Evolutionary conservation across 257 asterid genomes (phyloP).

Genomic region (Nicotiana noctiflora): DNA sequence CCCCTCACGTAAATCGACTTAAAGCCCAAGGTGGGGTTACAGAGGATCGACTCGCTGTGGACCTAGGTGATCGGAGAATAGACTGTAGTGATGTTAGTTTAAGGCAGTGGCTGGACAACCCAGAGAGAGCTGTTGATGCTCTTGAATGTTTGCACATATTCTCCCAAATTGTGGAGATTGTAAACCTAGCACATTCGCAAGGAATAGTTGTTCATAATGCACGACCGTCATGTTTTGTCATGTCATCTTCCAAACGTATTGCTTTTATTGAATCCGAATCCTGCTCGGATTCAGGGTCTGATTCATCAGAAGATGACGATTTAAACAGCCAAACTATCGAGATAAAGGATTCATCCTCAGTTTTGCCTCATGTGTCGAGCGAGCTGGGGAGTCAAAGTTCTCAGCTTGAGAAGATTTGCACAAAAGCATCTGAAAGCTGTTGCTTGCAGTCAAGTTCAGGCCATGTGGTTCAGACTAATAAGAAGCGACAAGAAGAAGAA

Average conservation of each 20-base stretch:
- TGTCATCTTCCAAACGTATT: slow-evolving; percentile 73
- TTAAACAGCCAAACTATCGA: slow-evolving; percentile 38
- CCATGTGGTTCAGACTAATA: slow-evolving; percentile 24
- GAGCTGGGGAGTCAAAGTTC: slow-evolving; percentile 17
- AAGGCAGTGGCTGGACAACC: slow-evolving; percentile 89
- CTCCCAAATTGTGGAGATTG: slow-evolving; percentile 77
- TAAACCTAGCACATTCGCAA: slow-evolving; percentile 73
- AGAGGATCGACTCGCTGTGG: slow-evolving; percentile 21
- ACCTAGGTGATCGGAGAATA: slow-evolving; percentile 15
- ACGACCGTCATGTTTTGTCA: slow-evolving; percentile 83
- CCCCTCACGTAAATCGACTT: slow-evolving; percentile 20
- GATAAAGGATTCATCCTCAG: slow-evolving; percentile 33
- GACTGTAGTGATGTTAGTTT: slow-evolving; percentile 61
- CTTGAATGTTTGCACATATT: slow-evolving; percentile 85
- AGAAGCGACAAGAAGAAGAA: slow-evolving; percentile 35
- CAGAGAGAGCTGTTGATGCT: slow-evolving; percentile 68
- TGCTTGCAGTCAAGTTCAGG: slow-evolving; percentile 39
- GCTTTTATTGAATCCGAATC: slow-evolving; percentile 86
- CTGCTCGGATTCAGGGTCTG: slow-evolving; percentile 71
- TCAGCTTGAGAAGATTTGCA: slow-evolving; percentile 15
- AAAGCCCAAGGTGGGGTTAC: slow-evolving; percentile 23
- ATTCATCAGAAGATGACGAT: slow-evolving; percentile 56
- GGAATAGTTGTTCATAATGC: slow-evolving; percentile 78
- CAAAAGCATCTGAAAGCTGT: slow-evolving; percentile 31
- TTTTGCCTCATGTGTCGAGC: slow-evolving; percentile 19